Percentiles rank a stretch among this genome's conserved stretches.
phyloP scores from a whole-genome alignment of 177 flowering plant species.

The Telopea speciosissima region DNA sequence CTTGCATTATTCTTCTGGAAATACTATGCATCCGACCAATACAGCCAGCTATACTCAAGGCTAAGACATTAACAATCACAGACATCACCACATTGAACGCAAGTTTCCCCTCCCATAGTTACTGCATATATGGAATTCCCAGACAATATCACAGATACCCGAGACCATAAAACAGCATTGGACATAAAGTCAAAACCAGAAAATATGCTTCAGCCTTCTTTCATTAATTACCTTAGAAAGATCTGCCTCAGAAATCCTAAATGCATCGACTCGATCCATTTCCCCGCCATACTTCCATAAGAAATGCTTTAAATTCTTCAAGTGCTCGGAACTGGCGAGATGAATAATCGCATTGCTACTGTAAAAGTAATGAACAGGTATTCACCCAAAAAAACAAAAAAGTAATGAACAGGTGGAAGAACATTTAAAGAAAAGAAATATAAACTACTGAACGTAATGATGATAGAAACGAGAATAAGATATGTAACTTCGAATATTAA shows the following conservation, averaged over 20 bases:
- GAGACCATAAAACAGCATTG: background rate
- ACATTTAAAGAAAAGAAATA: background rate
- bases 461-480: too few relatives aligned
- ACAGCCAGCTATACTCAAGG: too few relatives aligned
- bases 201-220: background rate
- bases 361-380: background rate
- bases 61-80: too few relatives aligned
- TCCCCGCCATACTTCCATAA: constrained; percentile 72
- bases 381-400: too few relatives aligned
- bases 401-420: background rate
- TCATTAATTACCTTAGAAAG: constrained; percentile 41
- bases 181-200: too few relatives aligned
- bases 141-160: background rate
- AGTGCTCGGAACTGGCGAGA: constrained; percentile 64
- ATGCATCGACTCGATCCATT: constrained; percentile 51
- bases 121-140: background rate
- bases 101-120: too few relatives aligned
- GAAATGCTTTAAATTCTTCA: constrained; percentile 64
- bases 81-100: too few relatives aligned
- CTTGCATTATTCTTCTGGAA: too few relatives aligned
- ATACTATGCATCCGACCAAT: too few relatives aligned
- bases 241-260: constrained; percentile 50
- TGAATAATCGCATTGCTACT: constrained; percentile 72
- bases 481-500: too few relatives aligned
- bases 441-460: background rate